A percentile compares a stretch with the other conserved stretches of the same genome.
These are phyloP conservation scores for Rhexocercosporidium sp. DNA, from an alignment of 2,329 filamentous ascomycete genomes.

Conservation along the genomic window DNA sequence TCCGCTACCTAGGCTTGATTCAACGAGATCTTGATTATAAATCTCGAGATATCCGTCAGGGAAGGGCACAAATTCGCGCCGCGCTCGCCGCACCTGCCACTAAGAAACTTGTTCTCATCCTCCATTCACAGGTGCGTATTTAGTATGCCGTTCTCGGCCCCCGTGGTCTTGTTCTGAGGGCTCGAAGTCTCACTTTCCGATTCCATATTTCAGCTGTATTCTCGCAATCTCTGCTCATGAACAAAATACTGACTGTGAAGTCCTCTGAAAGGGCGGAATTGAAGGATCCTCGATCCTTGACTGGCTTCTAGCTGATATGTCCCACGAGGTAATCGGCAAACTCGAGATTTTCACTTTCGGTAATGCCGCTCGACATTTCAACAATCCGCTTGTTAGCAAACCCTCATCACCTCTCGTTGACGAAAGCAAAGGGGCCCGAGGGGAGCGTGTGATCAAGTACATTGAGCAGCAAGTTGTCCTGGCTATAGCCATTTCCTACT, in stretches of 20 bases:
- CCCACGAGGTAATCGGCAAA: conserved; percentile 67
- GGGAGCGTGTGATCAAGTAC: conserved; percentile 57
- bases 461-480: conserved; percentile 73
- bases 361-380: conserved; percentile 80
- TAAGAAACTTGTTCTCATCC: conserved; percentile 73
- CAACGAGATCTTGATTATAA: conserved; percentile 77
- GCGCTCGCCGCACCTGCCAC: conserved; percentile 61
- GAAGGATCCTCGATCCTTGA: conserved; percentile 76
- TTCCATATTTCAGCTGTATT: neutral
- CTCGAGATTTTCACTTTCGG: conserved; percentile 82
- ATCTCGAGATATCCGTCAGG: conserved; percentile 67
- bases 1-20: conserved; percentile 53
- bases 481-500: neutral
- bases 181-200: too few species aligned
- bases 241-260: neutral
- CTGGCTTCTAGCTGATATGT: conserved; percentile 77
- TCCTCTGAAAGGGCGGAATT: conserved; percentile 66
- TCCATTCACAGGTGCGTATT: conserved; percentile 62
- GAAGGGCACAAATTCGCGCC: conserved; percentile 64
- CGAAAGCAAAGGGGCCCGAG: conserved; percentile 26
- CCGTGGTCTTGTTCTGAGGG: too few species aligned
- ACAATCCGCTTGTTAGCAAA: conserved; percentile 67
- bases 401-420: conserved; percentile 39
- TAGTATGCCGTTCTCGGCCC: neutral
- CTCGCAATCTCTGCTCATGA: neutral